Evolutionary conservation across 345 rosid species (phyloP).

Genomic region (Gossypium stocksii): DNA sequence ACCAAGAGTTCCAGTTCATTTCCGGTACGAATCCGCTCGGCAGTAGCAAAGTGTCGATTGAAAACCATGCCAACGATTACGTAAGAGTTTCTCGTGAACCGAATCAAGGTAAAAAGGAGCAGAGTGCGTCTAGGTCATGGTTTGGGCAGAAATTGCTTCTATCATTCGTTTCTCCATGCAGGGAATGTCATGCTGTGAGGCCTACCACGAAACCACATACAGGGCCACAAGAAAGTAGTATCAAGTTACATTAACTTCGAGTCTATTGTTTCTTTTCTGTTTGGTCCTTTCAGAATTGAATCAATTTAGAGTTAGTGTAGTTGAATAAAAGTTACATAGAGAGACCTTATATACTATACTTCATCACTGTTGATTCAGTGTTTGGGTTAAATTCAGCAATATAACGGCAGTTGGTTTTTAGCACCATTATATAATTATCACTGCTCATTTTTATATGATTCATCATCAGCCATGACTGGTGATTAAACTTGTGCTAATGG

Average conservation of each 20-base stretch:
- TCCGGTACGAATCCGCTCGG: constrained; percentile 6
- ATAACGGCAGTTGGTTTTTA: too few relatives aligned
- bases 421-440: too few relatives aligned
- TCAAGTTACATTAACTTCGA: constrained; percentile 4
- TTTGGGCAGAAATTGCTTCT: constrained; percentile 26
- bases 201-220: constrained; percentile 18
- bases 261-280: background rate
- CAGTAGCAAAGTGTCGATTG: constrained; percentile 7
- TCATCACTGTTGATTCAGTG: background rate
- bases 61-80: background rate
- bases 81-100: background rate
- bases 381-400: background rate
- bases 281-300: background rate
- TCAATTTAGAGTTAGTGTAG: background rate
- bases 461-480: too few relatives aligned
- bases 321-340: too few relatives aligned
- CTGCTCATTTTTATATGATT: too few relatives aligned
- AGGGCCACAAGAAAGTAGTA: background rate
- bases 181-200: constrained; percentile 33
- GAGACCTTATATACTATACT: too few relatives aligned
- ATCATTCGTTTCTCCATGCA: constrained; percentile 39
- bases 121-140: constrained; percentile 18
- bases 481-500: too few relatives aligned
- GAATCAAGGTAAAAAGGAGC: constrained; percentile 25
- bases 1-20: constrained; percentile 28